Evolutionary conservation across 345 rosid genomes (phyloP), one percentile per base, ranked within the genome.

Genomic region (Capsella bursapastoris): DNA sequence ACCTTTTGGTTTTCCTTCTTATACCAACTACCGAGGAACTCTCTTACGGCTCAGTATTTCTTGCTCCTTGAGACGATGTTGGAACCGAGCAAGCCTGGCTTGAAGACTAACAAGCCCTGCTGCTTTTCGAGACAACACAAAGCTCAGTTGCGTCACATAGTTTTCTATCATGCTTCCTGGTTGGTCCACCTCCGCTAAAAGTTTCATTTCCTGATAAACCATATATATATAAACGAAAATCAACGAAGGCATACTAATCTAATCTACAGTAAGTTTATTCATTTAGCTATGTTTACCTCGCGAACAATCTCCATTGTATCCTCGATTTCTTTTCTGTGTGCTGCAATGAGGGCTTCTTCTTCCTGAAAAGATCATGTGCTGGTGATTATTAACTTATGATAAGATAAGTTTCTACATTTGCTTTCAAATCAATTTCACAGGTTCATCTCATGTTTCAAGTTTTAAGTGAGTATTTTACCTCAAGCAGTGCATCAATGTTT

Each of bases 241-340:
- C 44, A 4, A 76, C 41, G 6, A 14, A 6, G 38, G 0, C 2
- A 18, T 25, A 5, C 32, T 22, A 22, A 22, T 22, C 25, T 11
- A 34, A 35, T 55, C 65, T 47, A 44, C 35, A 34, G 52, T 32
- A 7, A 37, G 48, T 11, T 8, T 50, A n/a, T 55, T 68, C 40
- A 34, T 34, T 32, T 18, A 44, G 41, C 2, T 25, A 34, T 1
- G 43, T 62, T 35, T 45, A 92, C 99, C 83, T 96, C 99, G 16
- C 97, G 97, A 55, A 92, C 98, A 65, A 92, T 92, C 82, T 89
- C 98, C 98, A 96, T 92, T 41, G 98, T 92, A 71, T 96, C 97
- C 83, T 96, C 98, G 7, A 92, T 92, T 86, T 96, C 98, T 86
- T 96, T 90, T 78, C 99, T 87, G 68, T 96, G 99, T 44, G 97